phyloP scores from a whole-genome alignment of 2,329 filamentous ascomycete genomes.

The Hypoxylon sp. region DNA sequence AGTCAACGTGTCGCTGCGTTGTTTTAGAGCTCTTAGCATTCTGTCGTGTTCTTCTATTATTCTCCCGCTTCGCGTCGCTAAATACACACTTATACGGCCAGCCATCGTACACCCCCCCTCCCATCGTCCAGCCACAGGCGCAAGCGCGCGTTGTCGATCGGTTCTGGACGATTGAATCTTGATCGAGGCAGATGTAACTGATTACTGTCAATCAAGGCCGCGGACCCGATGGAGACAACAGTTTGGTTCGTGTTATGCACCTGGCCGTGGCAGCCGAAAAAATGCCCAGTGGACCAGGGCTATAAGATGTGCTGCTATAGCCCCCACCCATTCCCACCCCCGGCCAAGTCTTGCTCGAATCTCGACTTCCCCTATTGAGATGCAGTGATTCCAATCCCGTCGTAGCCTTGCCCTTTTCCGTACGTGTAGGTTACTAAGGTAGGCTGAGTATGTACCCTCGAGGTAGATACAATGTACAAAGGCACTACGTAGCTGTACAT shows the following conservation, averaged over 20 bases:
- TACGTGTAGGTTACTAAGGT: conserved; percentile 28
- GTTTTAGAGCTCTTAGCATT: conserved; percentile 32
- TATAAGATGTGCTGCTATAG: conserved; percentile 44
- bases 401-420: conserved; percentile 32
- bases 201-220: conserved; percentile 34
- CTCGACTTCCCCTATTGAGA: conserved; percentile 37
- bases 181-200: conserved; percentile 31
- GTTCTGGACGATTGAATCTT: conserved; percentile 36
- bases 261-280: conserved; percentile 43
- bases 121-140: conserved; percentile 27
- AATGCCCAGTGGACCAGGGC: no score
- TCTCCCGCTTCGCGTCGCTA: conserved; percentile 23
- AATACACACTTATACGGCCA: conserved; percentile 5
- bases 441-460: conserved; percentile 14
- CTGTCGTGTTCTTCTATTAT: conserved; percentile 34
- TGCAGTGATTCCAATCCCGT: conserved; percentile 27
- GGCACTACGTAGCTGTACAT: conserved; percentile 21
- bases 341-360: conserved; percentile 22
- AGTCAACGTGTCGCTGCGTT: conserved; percentile 36
- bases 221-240: conserved; percentile 41
- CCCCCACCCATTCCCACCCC: conserved; percentile 29
- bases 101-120: conserved; percentile 10
- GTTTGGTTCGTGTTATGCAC: conserved; percentile 45
- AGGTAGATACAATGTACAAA: conserved; percentile 20
- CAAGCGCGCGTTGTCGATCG: conserved; percentile 32